These are phyloP conservation scores for Magnolia officinalis DNA, from an alignment of 164 flowering plant species.

Conservation along the genomic window DNA sequence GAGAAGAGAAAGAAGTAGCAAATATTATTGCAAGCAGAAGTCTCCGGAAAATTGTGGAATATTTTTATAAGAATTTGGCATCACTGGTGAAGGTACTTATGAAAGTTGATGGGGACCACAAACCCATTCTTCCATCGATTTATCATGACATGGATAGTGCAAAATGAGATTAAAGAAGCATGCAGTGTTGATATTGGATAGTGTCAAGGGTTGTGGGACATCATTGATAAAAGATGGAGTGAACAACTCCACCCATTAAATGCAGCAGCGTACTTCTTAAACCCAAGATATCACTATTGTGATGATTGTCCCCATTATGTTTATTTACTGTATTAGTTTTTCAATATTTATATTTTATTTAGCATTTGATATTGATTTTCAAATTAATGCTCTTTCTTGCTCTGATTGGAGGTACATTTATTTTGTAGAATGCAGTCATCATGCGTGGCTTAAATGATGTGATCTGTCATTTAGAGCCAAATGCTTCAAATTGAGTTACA, in stretches of 20 bases:
- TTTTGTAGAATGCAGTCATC: constrained; percentile 51
- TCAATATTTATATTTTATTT: neutral
- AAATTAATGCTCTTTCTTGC: neutral
- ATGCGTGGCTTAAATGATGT: constrained; percentile 68
- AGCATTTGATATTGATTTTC: neutral
- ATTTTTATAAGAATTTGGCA: constrained; percentile 48
- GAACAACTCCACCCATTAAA: constrained; percentile 56
- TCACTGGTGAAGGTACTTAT: constrained; percentile 60
- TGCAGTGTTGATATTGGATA: constrained; percentile 60
- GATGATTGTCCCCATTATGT: constrained; percentile 34
- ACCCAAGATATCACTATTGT: constrained; percentile 70
- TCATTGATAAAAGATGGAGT: constrained; percentile 54
- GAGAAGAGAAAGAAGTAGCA: constrained; percentile 47
- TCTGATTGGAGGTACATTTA: neutral
- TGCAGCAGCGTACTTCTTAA: constrained; percentile 70
- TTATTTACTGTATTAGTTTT: neutral
- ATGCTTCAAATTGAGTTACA: constrained; percentile 50
- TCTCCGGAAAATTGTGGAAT: constrained; percentile 76
- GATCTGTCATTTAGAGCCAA: constrained; percentile 56
- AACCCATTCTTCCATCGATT: constrained; percentile 46
- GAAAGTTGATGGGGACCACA: constrained; percentile 41
- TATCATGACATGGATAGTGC: constrained; percentile 70
- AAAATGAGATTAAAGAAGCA: constrained; percentile 53
- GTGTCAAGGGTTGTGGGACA: constrained; percentile 63
- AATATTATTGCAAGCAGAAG: constrained; percentile 48